A percentile compares a stretch with the other conserved stretches of the same genome.
Conservation (phyloP, 148 eudicot species). For the Heliamphora exappendiculata region DNA sequence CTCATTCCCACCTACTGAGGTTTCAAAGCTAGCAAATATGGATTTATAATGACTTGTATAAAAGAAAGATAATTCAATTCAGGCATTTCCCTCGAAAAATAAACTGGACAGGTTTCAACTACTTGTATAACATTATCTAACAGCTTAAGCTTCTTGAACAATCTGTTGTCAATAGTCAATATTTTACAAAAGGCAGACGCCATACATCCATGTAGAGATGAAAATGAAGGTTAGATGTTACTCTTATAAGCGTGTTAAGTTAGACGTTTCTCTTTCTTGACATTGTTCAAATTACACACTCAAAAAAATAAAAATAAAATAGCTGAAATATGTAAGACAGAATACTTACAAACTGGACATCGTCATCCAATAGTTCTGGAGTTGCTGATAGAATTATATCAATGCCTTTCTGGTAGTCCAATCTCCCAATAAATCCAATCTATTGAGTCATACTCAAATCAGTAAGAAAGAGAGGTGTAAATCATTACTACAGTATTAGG, state of each 20-base stretch:
- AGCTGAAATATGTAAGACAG: background rate
- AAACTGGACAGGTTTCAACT: background rate
- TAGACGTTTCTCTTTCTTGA: background rate
- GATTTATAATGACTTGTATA: background rate
- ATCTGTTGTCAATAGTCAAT: background rate
- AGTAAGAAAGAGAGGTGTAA: background rate
- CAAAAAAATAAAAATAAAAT: background rate
- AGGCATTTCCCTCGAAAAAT: background rate
- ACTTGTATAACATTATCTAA: background rate
- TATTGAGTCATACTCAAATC: constrained; percentile 20
- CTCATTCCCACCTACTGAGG: background rate
- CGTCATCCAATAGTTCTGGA: constrained; percentile 75
- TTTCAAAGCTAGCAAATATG: background rate
- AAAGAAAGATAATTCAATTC: background rate
- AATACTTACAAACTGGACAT: constrained; percentile 88
- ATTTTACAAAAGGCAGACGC: background rate
- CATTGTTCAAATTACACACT: background rate
- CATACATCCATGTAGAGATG: background rate
- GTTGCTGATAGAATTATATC: constrained; percentile 68
- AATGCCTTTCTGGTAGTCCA: constrained; percentile 93
- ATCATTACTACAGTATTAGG: background rate
- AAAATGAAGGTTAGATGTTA: background rate
- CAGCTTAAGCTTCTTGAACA: constrained; percentile 4
- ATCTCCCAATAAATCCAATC: constrained; percentile 97
- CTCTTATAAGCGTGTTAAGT: background rate